phyloP scores from a whole-genome alignment of 805 yeast genomes.

The Ogataea dorogensis region DNA sequence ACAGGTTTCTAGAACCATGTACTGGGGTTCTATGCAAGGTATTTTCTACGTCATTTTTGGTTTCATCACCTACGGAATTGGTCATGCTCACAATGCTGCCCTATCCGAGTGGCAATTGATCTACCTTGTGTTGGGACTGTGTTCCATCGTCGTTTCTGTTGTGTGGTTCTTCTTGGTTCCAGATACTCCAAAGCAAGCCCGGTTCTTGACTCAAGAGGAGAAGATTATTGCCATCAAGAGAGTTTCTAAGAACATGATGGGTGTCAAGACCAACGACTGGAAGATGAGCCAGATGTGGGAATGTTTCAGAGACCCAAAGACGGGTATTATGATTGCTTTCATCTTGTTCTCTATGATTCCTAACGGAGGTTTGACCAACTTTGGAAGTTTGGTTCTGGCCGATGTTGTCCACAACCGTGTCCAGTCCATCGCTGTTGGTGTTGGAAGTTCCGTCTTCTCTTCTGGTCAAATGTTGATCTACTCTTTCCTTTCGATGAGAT shows the following conservation, averaged over 20 bases:
- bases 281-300: slow-evolving; percentile 26
- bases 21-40: slow-evolving; percentile 16
- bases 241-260: slow-evolving; percentile 31
- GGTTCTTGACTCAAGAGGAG: slow-evolving; percentile 29
- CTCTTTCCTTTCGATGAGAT: slow-evolving; percentile 15
- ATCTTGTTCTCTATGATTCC: slow-evolving; percentile 31
- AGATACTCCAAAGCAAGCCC: slow-evolving; percentile 28
- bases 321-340: slow-evolving; percentile 22
- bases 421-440: slow-evolving; percentile 20
- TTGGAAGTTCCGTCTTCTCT: slow-evolving; percentile 26
- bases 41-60: slow-evolving; percentile 12
- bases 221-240: slow-evolving; percentile 27
- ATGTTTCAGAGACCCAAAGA: slow-evolving; percentile 24
- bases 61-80: slow-evolving; percentile 32
- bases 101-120: slow-evolving; percentile 31
- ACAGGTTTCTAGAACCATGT: slow-evolving; percentile 31
- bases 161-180: slow-evolving; percentile 28
- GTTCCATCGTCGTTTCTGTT: slow-evolving; percentile 25
- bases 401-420: slow-evolving; percentile 20
- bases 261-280: slow-evolving; percentile 30
- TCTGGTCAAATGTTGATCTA: slow-evolving; percentile 25
- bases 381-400: slow-evolving; percentile 28
- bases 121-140: slow-evolving; percentile 29
- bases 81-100: slow-evolving; percentile 14
- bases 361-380: slow-evolving; percentile 32